Conservation (phyloP, 2,329 filamentous ascomycete species). For the Acrodontium crateriforme region DNA sequence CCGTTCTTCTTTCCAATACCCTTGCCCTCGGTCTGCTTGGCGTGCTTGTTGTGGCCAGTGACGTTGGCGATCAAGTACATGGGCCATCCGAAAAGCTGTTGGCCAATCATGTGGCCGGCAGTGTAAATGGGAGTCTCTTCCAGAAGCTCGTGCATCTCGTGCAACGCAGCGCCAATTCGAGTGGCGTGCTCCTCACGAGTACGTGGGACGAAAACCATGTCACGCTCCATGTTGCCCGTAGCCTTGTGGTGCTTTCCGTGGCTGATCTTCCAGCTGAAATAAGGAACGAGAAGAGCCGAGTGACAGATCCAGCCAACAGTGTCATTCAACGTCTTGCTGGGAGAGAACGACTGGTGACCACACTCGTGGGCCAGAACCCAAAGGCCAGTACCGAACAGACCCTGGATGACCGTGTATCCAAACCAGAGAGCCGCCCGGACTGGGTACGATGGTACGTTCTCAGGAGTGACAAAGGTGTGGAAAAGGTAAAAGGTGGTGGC, state of each 20-base stretch:
- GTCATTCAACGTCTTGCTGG: conserved; percentile 84
- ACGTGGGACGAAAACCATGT: conserved; percentile 98
- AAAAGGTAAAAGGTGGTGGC: conserved; percentile 71
- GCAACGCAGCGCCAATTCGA: conserved; percentile 56
- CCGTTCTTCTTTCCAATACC: conserved; percentile 89
- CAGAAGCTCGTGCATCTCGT: conserved; percentile 76
- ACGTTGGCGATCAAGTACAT: conserved; percentile 85
- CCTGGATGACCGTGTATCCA: conserved; percentile 69
- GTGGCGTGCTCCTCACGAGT: conserved; percentile 70
- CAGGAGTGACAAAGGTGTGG: conserved; percentile 79
- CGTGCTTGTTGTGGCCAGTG: conserved; percentile 91
- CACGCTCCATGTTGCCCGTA: conserved; percentile 89
- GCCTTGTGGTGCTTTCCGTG: conserved; percentile 99
- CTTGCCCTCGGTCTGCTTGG: conserved; percentile 81
- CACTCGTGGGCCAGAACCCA: conserved; percentile 98
- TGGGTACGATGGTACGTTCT: conserved; percentile 58
- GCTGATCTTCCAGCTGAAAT: conserved; percentile 99
- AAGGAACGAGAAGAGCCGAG: conserved; percentile 79
- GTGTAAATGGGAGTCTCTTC: conserved; percentile 91
- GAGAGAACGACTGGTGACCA: conserved; percentile 89
- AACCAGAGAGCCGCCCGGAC: conserved; percentile 52
- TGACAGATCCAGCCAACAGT: conserved; percentile 84
- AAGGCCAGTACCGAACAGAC: conserved; percentile 80
- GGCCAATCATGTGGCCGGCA: conserved; percentile 55
- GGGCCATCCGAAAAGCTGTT: conserved; percentile 89